Percentiles rank a stretch among this genome's conserved stretches.
Evolutionary conservation across 116 monocot species (phyloP).

Genomic region (Phalaenopsis hybrid): DNA sequence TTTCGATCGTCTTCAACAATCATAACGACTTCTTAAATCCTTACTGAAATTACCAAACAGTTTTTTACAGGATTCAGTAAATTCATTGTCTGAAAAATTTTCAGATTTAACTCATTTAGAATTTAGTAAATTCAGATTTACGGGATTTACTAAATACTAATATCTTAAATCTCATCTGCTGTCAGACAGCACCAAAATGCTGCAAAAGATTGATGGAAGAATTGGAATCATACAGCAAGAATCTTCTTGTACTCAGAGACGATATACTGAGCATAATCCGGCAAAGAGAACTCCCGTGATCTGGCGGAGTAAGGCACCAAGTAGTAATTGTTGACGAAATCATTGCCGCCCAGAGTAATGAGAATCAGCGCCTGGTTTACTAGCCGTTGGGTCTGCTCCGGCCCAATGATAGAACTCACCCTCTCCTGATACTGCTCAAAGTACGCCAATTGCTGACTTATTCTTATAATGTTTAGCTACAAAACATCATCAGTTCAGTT

Average conservation of each 20-base stretch:
- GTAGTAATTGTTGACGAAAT: conserved; percentile 39
- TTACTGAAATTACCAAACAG: too few species aligned
- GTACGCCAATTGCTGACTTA: conserved; percentile 19
- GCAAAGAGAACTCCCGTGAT: conserved; percentile 23
- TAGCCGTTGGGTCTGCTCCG: conserved; percentile 11
- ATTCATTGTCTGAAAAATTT: too few species aligned
- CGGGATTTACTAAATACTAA: too few species aligned
- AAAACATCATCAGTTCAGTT: not conserved
- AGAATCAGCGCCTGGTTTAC: conserved; percentile 26
- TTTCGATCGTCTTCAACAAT: too few species aligned
- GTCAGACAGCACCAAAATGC: too few species aligned
- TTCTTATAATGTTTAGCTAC: conserved; percentile 37
- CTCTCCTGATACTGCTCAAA: conserved; percentile 32
- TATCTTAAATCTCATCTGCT: too few species aligned
- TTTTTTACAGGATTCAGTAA: too few species aligned
- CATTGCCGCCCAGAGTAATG: conserved; percentile 33
- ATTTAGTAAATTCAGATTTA: too few species aligned
- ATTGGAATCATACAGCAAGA: conserved; percentile 16
- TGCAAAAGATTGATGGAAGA: not conserved
- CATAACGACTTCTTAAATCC: too few species aligned
- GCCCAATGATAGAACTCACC: conserved; percentile 20
- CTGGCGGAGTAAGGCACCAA: conserved; percentile 27
- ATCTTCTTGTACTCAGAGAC: conserved; percentile 32
- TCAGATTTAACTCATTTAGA: too few species aligned
- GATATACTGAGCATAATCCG: conserved; percentile 22